Conservation (phyloP, 2,329 filamentous ascomycete species). For the Thielaviopsis populi region DNA sequence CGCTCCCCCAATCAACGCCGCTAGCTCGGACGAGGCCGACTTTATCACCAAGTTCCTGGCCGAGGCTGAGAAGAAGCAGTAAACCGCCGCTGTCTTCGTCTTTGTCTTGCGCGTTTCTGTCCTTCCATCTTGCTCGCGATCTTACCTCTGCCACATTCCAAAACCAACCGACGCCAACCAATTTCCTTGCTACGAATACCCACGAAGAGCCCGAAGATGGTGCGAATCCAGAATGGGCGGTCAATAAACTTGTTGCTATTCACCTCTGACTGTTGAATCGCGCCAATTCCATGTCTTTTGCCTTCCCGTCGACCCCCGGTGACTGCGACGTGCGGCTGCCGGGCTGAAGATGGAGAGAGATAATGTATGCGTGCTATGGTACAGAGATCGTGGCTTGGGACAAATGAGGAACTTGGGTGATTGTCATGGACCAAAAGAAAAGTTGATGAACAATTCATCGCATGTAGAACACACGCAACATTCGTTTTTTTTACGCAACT, state of each 20-base stretch:
- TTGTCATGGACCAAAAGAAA: background rate
- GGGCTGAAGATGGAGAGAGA: background rate
- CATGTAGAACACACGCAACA: background rate
- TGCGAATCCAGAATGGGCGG: background rate
- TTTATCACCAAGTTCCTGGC: constrained; percentile 44
- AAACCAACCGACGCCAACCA: background rate
- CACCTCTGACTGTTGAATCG: background rate
- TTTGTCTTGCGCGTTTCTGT: background rate
- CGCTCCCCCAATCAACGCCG: constrained; percentile 45
- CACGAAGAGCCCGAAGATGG: background rate
- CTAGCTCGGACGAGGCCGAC: constrained; percentile 46
- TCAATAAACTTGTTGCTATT: background rate
- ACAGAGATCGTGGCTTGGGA: background rate
- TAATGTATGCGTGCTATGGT: background rate
- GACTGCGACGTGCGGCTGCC: background rate
- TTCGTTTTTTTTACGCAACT: background rate
- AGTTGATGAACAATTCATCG: background rate
- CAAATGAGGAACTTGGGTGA: background rate
- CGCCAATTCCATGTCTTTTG: background rate
- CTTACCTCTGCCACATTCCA: background rate
- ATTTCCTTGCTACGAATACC: background rate
- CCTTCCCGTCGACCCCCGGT: background rate
- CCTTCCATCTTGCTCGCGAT: background rate
- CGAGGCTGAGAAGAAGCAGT: constrained; percentile 16
- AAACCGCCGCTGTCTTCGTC: background rate